Evolutionary conservation across 2,329 filamentous ascomycete species (phyloP), one percentile per base, ranked within the genome.

Genomic region (Ophiosphaerella korrae): DNA sequence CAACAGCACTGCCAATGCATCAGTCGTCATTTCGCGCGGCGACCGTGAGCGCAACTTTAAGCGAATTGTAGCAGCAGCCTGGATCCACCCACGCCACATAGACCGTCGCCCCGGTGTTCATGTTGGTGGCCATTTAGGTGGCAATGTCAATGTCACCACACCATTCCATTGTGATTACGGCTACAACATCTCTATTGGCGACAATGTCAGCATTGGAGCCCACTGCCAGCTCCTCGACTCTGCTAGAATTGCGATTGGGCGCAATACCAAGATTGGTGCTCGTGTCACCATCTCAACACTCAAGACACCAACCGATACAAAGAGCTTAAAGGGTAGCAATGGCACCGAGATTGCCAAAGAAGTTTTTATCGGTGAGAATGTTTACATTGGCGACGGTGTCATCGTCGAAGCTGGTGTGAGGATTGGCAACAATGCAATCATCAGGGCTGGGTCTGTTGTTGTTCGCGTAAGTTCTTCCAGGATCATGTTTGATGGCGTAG

Each of bases 101-200:
- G 50, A 52, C 24, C 48, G 42, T 7, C 45, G 45, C 24, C 39
- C 21, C 3, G 33, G 39, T 13, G 39, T 38, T 14, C 43, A 47
- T 35, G 44, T 57, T 34, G 54, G 58, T 42, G 89, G 84, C 48
- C 83, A 80, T 21, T 83, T 94, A 5, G 90, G 90, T n/a, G 83
- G 86, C 13, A 85, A 88, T 48, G 88, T 90, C 5, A 80, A 87
- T 36, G 88, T 99, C 23, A 91, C 96, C 66, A 86, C 89, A 2
- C 93, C 93, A 0, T 97, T 99, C 72, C 87, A 82, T 40, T 97
- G 93, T 71, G 92, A 97, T 66, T 97, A 97, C 67, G 94, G 94
- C 0, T 97, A 96, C 77, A 97, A 99, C 72, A 88, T 97, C 63
- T 83, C 84, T 41, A 89, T 99, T 60, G 92, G 90, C 11, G 88